Conservation (phyloP, 495 filamentous ascomycete genomes). For the Trichoderma orchidacearum region DNA sequence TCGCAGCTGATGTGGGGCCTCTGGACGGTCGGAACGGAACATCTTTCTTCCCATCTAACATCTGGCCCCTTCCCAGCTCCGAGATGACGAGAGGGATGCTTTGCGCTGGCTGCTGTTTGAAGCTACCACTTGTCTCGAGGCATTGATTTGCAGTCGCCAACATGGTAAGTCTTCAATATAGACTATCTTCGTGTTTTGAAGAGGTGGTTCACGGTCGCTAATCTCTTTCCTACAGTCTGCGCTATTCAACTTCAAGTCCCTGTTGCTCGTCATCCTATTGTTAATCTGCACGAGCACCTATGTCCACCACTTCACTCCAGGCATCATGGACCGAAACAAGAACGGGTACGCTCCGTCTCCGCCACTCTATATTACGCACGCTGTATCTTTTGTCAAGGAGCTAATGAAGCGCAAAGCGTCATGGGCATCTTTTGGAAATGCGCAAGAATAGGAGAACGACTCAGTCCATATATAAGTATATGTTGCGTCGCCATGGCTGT, state of each 20-base stretch:
- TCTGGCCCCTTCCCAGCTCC: neutral
- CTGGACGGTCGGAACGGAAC: neutral
- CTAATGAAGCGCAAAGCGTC: conserved; percentile 34
- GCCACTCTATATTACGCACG: neutral
- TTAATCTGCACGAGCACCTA: conserved; percentile 93
- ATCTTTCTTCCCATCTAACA: conserved; percentile 1
- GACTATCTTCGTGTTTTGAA: too few relatives aligned
- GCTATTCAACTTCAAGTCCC: conserved; percentile 94
- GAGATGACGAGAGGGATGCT: neutral
- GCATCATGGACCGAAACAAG: conserved; percentile 86
- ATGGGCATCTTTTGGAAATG: conserved; percentile 95
- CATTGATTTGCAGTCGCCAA: conserved; percentile 1
- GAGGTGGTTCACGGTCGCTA: too few relatives aligned
- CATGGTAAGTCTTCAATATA: conserved; percentile 16
- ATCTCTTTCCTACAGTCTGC: conserved; percentile 51
- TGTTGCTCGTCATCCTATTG: conserved; percentile 85
- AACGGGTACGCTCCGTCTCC: conserved; percentile 72
- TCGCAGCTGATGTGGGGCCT: neutral
- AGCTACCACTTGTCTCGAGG: too few relatives aligned
- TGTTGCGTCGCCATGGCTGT: conserved; percentile 95
- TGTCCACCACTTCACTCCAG: conserved; percentile 78
- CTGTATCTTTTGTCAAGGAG: neutral
- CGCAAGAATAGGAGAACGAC: conserved; percentile 79
- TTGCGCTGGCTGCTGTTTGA: neutral
- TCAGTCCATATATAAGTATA: conserved; percentile 92